A percentile compares a stretch with the other conserved stretches of the same genome.
Evolutionary conservation across 139 green algal genomes (phyloP).

Genomic region (Yamagishiella unicocca): DNA sequence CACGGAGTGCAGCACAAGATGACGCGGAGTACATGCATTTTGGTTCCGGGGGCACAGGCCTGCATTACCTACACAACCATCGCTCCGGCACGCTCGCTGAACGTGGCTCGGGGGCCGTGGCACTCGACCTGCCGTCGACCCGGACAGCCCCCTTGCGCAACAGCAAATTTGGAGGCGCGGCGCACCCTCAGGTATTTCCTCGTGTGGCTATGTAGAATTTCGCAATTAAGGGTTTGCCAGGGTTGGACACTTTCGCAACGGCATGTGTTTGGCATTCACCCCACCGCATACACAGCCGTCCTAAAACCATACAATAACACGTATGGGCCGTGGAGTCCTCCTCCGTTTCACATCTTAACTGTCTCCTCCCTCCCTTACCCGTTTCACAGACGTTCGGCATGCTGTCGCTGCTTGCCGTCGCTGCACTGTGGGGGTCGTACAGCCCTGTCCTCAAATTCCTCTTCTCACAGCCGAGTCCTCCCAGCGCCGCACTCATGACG

Average conservation of each 20-base stretch:
- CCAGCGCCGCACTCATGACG: conserved; percentile 29
- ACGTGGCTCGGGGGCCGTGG: neutral
- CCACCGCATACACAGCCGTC: no score
- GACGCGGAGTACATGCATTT: conserved; percentile 5
- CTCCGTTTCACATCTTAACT: no score
- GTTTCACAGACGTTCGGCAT: neutral
- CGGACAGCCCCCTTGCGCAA: neutral
- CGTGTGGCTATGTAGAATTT: no score
- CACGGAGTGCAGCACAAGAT: neutral
- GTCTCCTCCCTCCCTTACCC: neutral
- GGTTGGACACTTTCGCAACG: no score
- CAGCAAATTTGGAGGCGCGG: neutral
- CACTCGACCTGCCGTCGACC: neutral
- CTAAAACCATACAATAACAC: no score
- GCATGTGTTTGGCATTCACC: no score
- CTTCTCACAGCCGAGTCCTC: neutral
- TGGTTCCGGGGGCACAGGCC: neutral
- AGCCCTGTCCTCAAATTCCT: conserved; percentile 38
- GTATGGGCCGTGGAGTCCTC: no score
- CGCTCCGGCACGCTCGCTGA: neutral
- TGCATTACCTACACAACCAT: conserved; percentile 11
- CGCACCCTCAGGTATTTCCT: neutral
- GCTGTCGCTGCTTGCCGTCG: conserved; percentile 6
- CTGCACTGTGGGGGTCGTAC: conserved; percentile 22
- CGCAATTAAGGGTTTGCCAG: no score